Base-by-base conservation (phyloP, 225 moss, liverwort and hornwort species). In the Thuidium tamariscinum region DNA sequence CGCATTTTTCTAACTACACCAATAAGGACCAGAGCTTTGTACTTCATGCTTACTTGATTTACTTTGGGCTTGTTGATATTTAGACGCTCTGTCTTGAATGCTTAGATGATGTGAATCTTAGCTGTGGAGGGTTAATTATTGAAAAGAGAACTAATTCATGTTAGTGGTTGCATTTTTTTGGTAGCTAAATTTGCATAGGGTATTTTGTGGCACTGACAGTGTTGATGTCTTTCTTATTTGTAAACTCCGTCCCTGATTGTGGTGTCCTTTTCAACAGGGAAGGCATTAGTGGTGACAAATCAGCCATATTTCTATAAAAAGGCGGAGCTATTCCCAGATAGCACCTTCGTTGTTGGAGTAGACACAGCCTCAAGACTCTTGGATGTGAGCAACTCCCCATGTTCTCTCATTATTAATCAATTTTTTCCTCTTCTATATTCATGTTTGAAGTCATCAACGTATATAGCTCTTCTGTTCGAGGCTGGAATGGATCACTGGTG, bases 221-320 rank as follows among this genome's bases (percentile, higher is more conserved):
- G 71, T 64, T 79, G 76, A n/a, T 82, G 41, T 11, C 26, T 68
- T 77, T 48, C 39, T 70, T 81, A 41, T 41, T 48, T 63, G 48
- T 71, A 56, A 76, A 66, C 70, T 61, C 73, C 30, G 14, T 42
- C 54, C 70, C 68, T 89, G 74, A 77, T 77, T 39, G 70, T 76
- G 80, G 29, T 85, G 82, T 71, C 32, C 8, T 84, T 39, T 72
- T 84, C 23, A 88, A 80, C 95, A 97, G 97, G 94, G 46, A 95
- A 92, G 83, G 91, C 94, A 30, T 83, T 98, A 69, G 87, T 95
- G 56, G 88, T 98, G 60, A 98, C 98, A 49, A 98, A 94, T 89
- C 94, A 97, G 74, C 98, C 98, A 39, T 96, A 92, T 85, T 98
- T 98, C 62, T 97, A 94, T 82, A 98, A 95, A 88, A 98, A 97